Conservation (phyloP, 164 flowering plant species). For the Tetracentron sinense region DNA sequence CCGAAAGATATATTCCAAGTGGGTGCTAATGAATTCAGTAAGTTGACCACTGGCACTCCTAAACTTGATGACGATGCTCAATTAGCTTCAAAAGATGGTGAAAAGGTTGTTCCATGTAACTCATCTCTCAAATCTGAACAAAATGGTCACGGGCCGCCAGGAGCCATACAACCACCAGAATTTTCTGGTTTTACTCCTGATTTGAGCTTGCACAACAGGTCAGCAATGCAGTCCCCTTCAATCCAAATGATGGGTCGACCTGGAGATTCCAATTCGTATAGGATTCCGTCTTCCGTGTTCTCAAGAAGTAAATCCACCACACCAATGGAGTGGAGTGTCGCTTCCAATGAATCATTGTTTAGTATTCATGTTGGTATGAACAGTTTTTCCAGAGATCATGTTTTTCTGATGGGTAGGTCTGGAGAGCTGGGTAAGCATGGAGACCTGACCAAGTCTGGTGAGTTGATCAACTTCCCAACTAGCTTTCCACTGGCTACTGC, state of each 20-base stretch:
- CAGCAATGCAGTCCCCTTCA: slow-evolving; percentile 44
- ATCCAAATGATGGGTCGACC: slow-evolving; percentile 57
- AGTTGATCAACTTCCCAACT: slow-evolving; percentile 14
- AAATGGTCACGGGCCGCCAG: slow-evolving; percentile 8
- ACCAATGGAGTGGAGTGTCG: slow-evolving; percentile 72
- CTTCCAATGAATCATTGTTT: slow-evolving; percentile 88
- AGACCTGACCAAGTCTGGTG: slow-evolving; percentile 30
- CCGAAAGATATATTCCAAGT: slow-evolving; percentile 30
- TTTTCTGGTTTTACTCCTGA: slow-evolving; percentile 22
- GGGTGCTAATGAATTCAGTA: background rate
- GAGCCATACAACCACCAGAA: slow-evolving; percentile 11
- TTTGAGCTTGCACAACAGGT: background rate
- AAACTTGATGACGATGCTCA: slow-evolving; percentile 12
- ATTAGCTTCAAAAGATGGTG: slow-evolving; percentile 5
- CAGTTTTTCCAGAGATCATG: slow-evolving; percentile 61
- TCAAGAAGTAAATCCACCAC: slow-evolving; percentile 31
- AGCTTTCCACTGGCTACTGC: slow-evolving; percentile 16
- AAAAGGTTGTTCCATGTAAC: slow-evolving; percentile 1
- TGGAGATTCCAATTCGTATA: slow-evolving; percentile 35
- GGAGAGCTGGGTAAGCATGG: slow-evolving; percentile 28
- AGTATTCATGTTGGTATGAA: slow-evolving; percentile 64
- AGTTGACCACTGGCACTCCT: background rate
- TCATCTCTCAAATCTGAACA: slow-evolving; percentile 17
- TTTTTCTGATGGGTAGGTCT: slow-evolving; percentile 27
- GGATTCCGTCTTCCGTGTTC: slow-evolving; percentile 76